phyloP scores from a whole-genome alignment of 179 eudicot genomes.

The Patellifolia procumbens region DNA sequence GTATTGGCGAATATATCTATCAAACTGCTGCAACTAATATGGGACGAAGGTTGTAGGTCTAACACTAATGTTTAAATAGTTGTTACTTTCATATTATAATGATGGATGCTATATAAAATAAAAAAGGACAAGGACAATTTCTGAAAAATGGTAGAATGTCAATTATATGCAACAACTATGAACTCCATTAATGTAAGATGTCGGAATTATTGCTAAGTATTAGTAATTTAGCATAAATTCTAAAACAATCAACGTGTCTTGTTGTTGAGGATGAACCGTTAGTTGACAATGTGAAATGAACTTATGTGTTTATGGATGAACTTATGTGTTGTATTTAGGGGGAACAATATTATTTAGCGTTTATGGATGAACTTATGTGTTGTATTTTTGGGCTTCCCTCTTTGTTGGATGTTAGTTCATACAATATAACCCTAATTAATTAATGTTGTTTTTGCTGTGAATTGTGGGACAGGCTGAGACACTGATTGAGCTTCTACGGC shows the following conservation, averaged over 20 bases:
- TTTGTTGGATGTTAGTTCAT: conserved; percentile 5
- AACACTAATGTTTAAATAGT: too few relatives aligned
- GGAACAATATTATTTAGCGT: neutral
- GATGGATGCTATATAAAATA: too few relatives aligned
- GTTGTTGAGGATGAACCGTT: conserved; percentile 6
- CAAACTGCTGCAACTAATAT: too few relatives aligned
- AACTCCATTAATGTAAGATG: neutral
- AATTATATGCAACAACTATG: neutral
- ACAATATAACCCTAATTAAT: neutral
- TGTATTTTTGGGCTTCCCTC: conserved; percentile 1
- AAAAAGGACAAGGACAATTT: neutral
- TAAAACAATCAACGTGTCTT: conserved; percentile 3
- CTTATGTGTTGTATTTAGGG: too few relatives aligned
- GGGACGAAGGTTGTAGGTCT: too few relatives aligned
- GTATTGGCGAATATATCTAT: too few relatives aligned
- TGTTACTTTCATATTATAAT: too few relatives aligned
- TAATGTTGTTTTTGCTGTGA: conserved; percentile 20
- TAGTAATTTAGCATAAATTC: conserved; percentile 11
- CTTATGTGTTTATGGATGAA: conserved; percentile 3
- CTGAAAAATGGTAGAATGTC: neutral
- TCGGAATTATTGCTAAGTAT: conserved; percentile 9
- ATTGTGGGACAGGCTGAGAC: conserved; percentile 74
- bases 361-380: neutral
- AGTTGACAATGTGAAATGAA: conserved; percentile 8
- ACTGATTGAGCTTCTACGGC: conserved; percentile 83